phyloP scores from a whole-genome alignment of 306 rosid species.

The Pterocarpus macrocarpus region DNA sequence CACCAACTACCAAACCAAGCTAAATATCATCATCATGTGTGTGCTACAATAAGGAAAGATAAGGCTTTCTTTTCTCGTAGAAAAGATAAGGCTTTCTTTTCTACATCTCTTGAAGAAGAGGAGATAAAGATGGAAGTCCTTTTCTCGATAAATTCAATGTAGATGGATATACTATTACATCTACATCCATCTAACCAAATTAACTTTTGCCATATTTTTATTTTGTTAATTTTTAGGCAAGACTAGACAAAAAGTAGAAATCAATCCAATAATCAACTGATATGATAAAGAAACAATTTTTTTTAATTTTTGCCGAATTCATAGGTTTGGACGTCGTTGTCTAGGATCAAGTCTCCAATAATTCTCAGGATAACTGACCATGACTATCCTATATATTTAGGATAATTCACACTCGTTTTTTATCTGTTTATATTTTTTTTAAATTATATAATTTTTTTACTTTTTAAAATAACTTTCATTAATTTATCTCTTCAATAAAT shows the following conservation, averaged over 20 bases:
- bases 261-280: background rate
- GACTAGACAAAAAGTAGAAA: no score
- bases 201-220: no score
- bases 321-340: background rate
- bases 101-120: background rate
- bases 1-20: background rate
- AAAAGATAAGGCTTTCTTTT: background rate
- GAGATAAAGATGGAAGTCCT: background rate
- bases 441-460: no score
- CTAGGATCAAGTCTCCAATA: background rate
- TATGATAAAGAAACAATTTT: background rate
- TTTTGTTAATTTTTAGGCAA: no score
- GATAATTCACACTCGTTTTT: background rate
- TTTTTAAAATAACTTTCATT: no score
- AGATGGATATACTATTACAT: background rate
- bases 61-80: background rate
- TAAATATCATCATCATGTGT: background rate
- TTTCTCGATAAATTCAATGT: background rate
- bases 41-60: slow-evolving; percentile 3
- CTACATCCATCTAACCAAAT: background rate
- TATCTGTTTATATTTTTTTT: no score
- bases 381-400: no score
- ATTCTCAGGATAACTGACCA: no score
- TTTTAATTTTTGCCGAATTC: background rate
- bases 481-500: no score